Conservation (phyloP, 495 filamentous ascomycete genomes). For the Oleoguttula mirabilis region DNA sequence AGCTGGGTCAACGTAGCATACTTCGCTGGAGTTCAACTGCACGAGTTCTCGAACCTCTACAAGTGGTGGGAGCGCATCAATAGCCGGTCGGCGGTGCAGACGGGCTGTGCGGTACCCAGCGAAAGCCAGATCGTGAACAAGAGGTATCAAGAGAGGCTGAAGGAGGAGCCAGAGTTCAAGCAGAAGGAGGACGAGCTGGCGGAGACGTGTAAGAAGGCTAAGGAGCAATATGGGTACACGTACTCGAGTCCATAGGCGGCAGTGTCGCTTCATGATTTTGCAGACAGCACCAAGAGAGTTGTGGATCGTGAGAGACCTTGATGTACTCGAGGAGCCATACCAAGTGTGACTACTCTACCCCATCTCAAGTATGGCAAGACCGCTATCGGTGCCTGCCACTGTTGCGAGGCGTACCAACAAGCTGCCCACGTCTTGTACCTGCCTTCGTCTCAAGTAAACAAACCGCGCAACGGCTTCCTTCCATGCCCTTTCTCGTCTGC, state of each 20-base stretch:
- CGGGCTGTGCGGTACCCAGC: conserved; percentile 22
- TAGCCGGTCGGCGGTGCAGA: conserved; percentile 27
- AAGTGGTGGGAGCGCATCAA: conserved; percentile 26
- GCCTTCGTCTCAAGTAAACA: too few relatives aligned
- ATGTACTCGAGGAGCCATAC: too few relatives aligned
- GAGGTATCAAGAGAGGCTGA: conserved; percentile 19
- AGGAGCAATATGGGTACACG: conserved; percentile 29
- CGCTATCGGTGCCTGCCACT: too few relatives aligned
- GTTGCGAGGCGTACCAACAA: too few relatives aligned
- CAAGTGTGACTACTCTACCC: too few relatives aligned
- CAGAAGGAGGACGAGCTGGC: conserved; percentile 21
- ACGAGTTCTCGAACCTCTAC: conserved; percentile 25
- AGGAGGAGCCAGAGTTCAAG: conserved; percentile 26
- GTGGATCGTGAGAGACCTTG: too few relatives aligned
- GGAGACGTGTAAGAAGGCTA: conserved; percentile 22
- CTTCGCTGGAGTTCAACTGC: conserved; percentile 24
- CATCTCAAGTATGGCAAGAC: too few relatives aligned
- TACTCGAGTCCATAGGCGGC: conserved; percentile 15
- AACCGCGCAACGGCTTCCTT: too few relatives aligned
- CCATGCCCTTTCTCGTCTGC: too few relatives aligned
- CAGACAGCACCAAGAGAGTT: too few relatives aligned
- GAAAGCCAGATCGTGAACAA: conserved; percentile 19
- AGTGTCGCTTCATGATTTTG: too few relatives aligned
- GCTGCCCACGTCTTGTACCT: too few relatives aligned
- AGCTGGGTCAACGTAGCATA: conserved; percentile 25